Percentiles rank a stretch among this genome's conserved stretches.
These are phyloP conservation scores for Tripidium arundinaceum DNA, from an alignment of 202 grass and related monocot genomes.

Conservation along the genomic window DNA sequence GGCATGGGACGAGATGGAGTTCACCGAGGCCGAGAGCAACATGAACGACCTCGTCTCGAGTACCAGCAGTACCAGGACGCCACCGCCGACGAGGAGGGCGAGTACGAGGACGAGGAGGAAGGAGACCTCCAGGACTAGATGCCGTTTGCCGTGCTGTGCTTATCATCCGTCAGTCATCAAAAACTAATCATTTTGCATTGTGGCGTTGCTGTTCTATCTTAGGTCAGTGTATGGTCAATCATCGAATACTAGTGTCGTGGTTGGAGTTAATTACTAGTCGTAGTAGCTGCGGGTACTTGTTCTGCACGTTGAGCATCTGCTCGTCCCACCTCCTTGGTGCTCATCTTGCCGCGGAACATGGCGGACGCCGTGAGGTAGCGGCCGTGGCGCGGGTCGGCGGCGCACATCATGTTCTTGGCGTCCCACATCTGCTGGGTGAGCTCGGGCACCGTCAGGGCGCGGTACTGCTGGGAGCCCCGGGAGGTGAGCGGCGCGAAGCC, in stretches of 20 bases:
- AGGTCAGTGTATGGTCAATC: neutral
- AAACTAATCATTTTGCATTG: neutral
- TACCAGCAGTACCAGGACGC: slow-evolving; percentile 91
- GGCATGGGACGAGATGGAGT: slow-evolving; percentile 81
- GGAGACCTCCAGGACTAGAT: neutral
- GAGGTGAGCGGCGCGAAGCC: no score
- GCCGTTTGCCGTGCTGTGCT: no score
- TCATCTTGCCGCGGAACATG: slow-evolving; percentile 80
- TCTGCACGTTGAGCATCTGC: no score
- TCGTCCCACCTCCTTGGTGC: slow-evolving; percentile 86
- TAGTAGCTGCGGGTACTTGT: neutral
- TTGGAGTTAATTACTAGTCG: neutral
- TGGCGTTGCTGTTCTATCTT: no score
- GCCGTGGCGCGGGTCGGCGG: slow-evolving; percentile 66
- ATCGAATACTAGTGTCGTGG: neutral
- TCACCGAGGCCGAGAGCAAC: slow-evolving; percentile 63
- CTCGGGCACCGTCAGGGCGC: slow-evolving; percentile 64
- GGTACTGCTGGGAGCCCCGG: slow-evolving; percentile 56
- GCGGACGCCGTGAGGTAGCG: slow-evolving; percentile 72
- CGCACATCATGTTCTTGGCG: slow-evolving; percentile 94
- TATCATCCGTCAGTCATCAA: neutral
- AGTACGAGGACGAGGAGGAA: slow-evolving; percentile 56
- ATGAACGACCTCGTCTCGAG: slow-evolving; percentile 69
- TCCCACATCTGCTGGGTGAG: slow-evolving; percentile 93
- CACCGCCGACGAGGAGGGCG: slow-evolving; percentile 48